A percentile compares a stretch with the other conserved stretches of the same genome.
Conservation (phyloP, 305 asterid species). For the Fraxinus xanthoxyloides region DNA sequence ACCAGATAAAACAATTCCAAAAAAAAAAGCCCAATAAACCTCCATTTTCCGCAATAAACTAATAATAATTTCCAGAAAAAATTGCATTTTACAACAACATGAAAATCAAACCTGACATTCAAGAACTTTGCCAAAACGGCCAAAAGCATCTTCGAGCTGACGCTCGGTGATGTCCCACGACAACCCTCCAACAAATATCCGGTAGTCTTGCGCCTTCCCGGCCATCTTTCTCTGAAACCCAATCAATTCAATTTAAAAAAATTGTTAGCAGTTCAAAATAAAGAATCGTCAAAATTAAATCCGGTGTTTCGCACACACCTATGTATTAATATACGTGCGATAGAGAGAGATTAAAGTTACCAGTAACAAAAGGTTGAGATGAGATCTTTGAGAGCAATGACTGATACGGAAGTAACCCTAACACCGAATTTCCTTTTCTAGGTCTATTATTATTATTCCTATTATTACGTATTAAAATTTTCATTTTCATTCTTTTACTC, state of each 20-base stretch:
- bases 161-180: slow-evolving; percentile 82
- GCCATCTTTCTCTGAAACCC: slow-evolving; percentile 42
- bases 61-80: background rate
- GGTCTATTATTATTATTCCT: background rate
- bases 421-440: background rate
- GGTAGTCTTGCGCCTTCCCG: slow-evolving; percentile 71
- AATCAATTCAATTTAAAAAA: too few relatives aligned
- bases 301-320: too few relatives aligned
- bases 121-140: slow-evolving; percentile 78
- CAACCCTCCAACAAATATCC: slow-evolving; percentile 88
- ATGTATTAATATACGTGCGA: background rate
- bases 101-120: slow-evolving; percentile 66
- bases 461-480: too few relatives aligned
- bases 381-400: background rate
- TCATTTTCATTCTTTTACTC: too few relatives aligned
- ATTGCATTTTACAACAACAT: background rate
- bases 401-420: background rate
- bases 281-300: too few relatives aligned
- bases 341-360: background rate
- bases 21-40: background rate
- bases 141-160: slow-evolving; percentile 81
- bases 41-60: background rate
- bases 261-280: too few relatives aligned
- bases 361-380: background rate
- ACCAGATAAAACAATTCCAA: background rate